Evolutionary conservation across 345 rosid species (phyloP).

Genomic region (Lumnitzera racemosa): DNA sequence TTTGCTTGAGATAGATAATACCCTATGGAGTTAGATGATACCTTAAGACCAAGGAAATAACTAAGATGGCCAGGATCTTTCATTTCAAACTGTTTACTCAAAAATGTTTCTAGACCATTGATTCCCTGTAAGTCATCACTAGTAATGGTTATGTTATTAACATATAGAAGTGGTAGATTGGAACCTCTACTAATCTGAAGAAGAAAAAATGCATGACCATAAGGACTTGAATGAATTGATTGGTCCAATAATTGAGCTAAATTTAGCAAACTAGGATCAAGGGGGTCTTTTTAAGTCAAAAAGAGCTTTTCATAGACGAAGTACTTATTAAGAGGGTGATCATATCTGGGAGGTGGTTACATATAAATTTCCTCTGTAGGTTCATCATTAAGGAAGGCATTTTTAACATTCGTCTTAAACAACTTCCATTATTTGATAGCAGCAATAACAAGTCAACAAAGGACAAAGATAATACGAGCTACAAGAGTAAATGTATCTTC

Average conservation of each 20-base stretch:
- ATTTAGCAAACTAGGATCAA: not conserved
- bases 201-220: not conserved
- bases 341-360: no score
- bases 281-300: not conserved
- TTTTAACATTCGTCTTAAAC: not conserved
- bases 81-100: not conserved
- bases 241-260: not conserved
- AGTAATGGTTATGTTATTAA: not conserved
- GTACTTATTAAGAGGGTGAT: not conserved
- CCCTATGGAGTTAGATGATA: no score
- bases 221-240: not conserved
- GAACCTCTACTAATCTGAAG: not conserved
- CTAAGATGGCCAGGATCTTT: not conserved
- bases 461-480: not conserved
- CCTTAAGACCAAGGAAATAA: not conserved
- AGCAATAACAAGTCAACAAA: not conserved
- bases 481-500: not conserved
- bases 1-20: no score
- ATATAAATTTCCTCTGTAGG: not conserved
- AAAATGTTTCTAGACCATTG: not conserved
- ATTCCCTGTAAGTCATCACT: not conserved
- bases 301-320: not conserved
- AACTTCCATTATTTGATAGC: not conserved
- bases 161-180: not conserved
- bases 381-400: conserved; percentile 1